These are phyloP conservation scores for Auricularia sp. DNA, from an alignment of 768 basidiomycete genomes.

Conservation along the genomic window DNA sequence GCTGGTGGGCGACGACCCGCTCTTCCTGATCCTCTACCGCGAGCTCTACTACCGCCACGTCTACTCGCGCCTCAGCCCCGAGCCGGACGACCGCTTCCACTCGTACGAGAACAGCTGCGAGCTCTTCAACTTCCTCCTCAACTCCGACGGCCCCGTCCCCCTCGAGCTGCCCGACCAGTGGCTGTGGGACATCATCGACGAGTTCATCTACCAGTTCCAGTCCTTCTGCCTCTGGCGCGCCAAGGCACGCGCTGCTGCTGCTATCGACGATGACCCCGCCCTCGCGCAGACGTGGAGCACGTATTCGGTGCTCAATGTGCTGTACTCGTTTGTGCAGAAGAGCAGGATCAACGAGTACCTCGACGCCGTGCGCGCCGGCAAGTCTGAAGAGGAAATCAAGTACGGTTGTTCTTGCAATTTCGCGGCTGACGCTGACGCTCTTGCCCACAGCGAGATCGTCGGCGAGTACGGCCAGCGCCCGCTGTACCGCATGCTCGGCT, in stretches of 20 bases:
- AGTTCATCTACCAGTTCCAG: slow-evolving; percentile 98
- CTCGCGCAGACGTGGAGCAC: slow-evolving; percentile 79
- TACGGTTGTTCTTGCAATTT: slow-evolving; percentile 29
- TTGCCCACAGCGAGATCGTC: slow-evolving; percentile 52
- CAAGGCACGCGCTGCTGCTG: slow-evolving; percentile 28
- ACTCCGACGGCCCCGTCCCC: slow-evolving; percentile 89
- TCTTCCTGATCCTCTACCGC: slow-evolving; percentile 94
- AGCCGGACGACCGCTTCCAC: slow-evolving; percentile 96
- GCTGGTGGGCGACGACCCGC: slow-evolving; percentile 87
- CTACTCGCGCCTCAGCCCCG: slow-evolving; percentile 88
- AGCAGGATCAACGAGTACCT: slow-evolving; percentile 92
- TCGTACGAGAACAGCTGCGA: slow-evolving; percentile 98
- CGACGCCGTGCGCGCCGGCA: slow-evolving; percentile 67
- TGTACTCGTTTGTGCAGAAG: slow-evolving; percentile 98
- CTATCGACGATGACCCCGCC: slow-evolving; percentile 7
- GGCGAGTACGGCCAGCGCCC: slow-evolving; percentile 89
- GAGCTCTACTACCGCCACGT: slow-evolving; percentile 92
- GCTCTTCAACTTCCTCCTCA: slow-evolving; percentile 94
- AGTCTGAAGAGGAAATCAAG: slow-evolving; percentile 75
- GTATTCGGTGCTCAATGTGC: slow-evolving; percentile 94
- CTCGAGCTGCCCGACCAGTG: slow-evolving; percentile 94
- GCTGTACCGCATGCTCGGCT: slow-evolving; percentile 89
- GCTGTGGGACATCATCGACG: slow-evolving; percentile 97
- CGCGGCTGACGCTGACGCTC: neutral
- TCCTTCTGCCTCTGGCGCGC: slow-evolving; percentile 89